Evolutionary conservation across 2,329 filamentous ascomycete species (phyloP).

Genomic region (Ascochyta lentis): DNA sequence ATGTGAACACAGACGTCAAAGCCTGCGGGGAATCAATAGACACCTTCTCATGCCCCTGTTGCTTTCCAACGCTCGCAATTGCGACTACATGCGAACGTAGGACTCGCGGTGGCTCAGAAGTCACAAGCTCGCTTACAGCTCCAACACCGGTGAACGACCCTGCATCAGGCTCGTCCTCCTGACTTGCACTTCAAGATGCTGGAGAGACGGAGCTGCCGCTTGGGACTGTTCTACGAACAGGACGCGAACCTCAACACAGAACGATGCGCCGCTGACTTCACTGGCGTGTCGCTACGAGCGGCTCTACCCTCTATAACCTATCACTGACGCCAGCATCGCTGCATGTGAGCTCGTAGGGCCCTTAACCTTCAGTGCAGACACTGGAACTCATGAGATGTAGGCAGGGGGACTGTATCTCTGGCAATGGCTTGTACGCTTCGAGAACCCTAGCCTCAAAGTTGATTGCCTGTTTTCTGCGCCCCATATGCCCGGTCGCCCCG

Average conservation of each 20-base stretch:
- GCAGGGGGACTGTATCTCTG: no score
- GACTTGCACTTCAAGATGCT: not conserved
- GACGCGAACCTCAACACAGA: not conserved
- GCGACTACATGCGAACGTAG: not conserved
- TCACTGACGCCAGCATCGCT: not conserved
- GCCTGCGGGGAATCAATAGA: no score
- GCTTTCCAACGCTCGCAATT: not conserved
- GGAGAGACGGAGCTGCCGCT: not conserved
- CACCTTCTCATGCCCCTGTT: no score
- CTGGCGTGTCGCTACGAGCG: not conserved
- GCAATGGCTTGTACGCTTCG: no score
- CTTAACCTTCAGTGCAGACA: not conserved
- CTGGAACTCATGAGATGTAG: no score
- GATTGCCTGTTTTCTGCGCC: not conserved
- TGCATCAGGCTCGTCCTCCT: not conserved
- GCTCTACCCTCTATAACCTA: not conserved
- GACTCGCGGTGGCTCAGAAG: not conserved
- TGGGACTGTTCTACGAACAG: not conserved
- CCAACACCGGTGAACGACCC: not conserved
- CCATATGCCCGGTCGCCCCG: not conserved
- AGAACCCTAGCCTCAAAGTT: no score
- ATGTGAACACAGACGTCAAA: no score
- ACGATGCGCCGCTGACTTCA: not conserved
- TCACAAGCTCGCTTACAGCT: not conserved
- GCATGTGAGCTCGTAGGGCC: not conserved